Conservation (phyloP, 176 grass and related monocot genomes). For the barley (Hordeum vulgare) region DNA sequence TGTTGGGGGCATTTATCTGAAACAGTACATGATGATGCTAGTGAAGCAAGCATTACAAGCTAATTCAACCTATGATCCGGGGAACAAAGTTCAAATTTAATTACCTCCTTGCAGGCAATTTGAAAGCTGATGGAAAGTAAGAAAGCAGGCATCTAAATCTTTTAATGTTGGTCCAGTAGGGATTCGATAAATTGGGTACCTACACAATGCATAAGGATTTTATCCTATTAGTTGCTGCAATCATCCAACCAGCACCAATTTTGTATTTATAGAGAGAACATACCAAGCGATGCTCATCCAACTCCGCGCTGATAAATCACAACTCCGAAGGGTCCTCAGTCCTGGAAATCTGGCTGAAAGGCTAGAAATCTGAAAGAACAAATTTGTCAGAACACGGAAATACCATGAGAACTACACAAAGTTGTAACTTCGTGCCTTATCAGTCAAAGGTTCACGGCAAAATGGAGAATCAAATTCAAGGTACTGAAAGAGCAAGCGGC, state of each 20-base stretch:
- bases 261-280: background rate
- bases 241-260: background rate
- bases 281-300: slow-evolving; percentile 55
- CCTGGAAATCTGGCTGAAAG: slow-evolving; percentile 38
- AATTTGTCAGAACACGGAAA: slow-evolving; percentile 1
- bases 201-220: slow-evolving; percentile 9
- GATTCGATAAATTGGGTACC: slow-evolving; percentile 63
- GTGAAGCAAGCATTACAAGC: background rate
- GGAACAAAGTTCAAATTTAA: background rate
- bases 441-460: slow-evolving; percentile 47
- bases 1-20: background rate
- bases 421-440: slow-evolving; percentile 29
- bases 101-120: slow-evolving; percentile 23
- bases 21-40: background rate
- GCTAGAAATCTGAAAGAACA: slow-evolving; percentile 27
- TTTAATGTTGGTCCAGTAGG: slow-evolving; percentile 44
- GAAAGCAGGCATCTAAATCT: slow-evolving; percentile 53
- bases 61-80: background rate
- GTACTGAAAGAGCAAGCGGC: slow-evolving; percentile 43
- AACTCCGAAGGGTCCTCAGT: slow-evolving; percentile 35
- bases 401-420: background rate
- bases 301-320: slow-evolving; percentile 40
- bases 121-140: slow-evolving; percentile 49
- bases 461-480: slow-evolving; percentile 44
- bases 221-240: background rate